Conservation (phyloP, 169 alveolate genomes). For the Miamiensis avidus region DNA sequence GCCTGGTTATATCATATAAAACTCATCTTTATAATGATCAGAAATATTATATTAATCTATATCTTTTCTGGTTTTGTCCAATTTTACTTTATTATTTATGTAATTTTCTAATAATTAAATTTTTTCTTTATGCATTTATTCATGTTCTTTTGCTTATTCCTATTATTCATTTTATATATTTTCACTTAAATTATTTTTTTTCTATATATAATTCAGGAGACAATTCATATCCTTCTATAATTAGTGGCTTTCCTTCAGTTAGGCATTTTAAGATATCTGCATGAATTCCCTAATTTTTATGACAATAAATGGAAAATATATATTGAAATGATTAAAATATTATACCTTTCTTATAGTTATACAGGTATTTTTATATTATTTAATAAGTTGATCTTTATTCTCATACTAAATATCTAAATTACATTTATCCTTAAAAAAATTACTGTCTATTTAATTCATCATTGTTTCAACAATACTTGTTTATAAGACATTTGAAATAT, state of each 20-base stretch:
- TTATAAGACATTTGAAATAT: slow-evolving; percentile 58
- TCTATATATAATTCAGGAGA: slow-evolving; percentile 43
- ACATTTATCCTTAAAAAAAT: slow-evolving; percentile 16
- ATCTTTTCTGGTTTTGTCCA: not conserved
- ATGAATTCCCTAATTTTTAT: slow-evolving; percentile 52
- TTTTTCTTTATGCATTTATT: too few relatives aligned
- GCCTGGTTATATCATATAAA: not conserved
- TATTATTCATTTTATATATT: too few relatives aligned
- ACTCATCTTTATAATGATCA: not conserved
- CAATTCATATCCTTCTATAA: slow-evolving; percentile 59
- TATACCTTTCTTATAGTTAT: slow-evolving; percentile 36
- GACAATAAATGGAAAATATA: not conserved
- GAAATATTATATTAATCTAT: not conserved
- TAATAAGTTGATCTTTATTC: slow-evolving; percentile 4
- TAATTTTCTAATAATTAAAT: too few relatives aligned
- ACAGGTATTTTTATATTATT: slow-evolving; percentile 21
- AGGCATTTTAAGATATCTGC: slow-evolving; percentile 59
- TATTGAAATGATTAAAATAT: not conserved
- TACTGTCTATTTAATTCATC: slow-evolving; percentile 41
- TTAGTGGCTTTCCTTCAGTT: slow-evolving; percentile 61
- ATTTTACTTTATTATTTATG: not conserved
- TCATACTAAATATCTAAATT: not conserved
- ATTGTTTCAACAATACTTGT: slow-evolving; percentile 55
- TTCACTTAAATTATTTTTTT: not conserved
- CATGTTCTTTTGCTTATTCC: not conserved